Conservation (phyloP, 306 rosid species). For the Prunus campanulata region DNA sequence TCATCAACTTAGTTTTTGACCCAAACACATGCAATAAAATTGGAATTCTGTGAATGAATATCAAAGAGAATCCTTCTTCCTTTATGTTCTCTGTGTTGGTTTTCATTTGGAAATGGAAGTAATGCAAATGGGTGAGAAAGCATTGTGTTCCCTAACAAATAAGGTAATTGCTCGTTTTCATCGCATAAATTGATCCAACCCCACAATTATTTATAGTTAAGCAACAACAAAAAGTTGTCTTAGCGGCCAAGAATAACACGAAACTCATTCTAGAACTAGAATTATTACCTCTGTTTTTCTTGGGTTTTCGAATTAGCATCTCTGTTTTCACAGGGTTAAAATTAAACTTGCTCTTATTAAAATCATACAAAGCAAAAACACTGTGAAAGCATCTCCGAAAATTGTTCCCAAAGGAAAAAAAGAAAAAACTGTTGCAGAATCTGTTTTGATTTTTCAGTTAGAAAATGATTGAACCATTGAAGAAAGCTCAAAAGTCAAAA, state of each 20-base stretch:
- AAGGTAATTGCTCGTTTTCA: background rate
- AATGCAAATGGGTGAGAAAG: background rate
- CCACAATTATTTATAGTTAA: background rate
- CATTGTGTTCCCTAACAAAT: background rate
- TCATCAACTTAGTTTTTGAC: background rate
- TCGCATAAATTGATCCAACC: background rate
- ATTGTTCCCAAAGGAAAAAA: too few relatives aligned
- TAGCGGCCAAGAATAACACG: background rate
- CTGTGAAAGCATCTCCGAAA: too few relatives aligned
- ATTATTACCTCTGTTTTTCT: background rate
- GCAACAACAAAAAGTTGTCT: background rate
- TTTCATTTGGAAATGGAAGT: background rate
- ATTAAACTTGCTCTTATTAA: background rate
- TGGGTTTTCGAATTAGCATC: background rate
- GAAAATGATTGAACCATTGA: background rate
- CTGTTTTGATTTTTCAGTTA: background rate
- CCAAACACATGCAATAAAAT: background rate
- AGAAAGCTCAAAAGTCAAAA: background rate
- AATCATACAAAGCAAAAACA: background rate
- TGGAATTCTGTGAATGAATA: too few relatives aligned
- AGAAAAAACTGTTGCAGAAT: too few relatives aligned
- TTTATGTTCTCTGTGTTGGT: background rate
- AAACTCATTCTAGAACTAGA: background rate
- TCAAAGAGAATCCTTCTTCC: background rate
- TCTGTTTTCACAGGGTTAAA: too few relatives aligned